Conservation (phyloP, 495 filamentous ascomycete species). For the Penicillium verhagenii region DNA sequence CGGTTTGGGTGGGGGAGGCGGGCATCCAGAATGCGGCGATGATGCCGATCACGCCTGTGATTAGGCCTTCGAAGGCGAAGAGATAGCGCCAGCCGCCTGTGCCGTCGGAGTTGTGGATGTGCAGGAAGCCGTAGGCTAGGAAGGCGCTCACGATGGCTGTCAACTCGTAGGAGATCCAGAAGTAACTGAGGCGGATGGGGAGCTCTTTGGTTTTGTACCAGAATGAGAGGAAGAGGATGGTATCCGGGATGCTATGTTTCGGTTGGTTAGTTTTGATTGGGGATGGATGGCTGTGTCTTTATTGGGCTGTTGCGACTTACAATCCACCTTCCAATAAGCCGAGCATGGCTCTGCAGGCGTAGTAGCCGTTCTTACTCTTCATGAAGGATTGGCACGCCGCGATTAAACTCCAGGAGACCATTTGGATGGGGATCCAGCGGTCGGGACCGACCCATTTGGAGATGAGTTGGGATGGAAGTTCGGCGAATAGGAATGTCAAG, state of each 20-base stretch:
- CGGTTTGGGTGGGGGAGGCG: slow-evolving; percentile 68
- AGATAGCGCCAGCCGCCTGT: slow-evolving; percentile 72
- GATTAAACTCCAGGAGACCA: slow-evolving; percentile 74
- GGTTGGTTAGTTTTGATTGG: not conserved
- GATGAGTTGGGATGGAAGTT: slow-evolving; percentile 72
- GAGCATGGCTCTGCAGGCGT: slow-evolving; percentile 61
- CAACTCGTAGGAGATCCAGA: slow-evolving; percentile 68
- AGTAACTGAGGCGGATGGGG: slow-evolving; percentile 61
- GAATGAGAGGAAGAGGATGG: slow-evolving; percentile 70
- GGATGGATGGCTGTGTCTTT: slow-evolving; percentile 26
- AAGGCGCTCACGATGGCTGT: slow-evolving; percentile 68
- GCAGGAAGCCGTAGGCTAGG: slow-evolving; percentile 70
- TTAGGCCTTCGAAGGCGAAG: slow-evolving; percentile 54
- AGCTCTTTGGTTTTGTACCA: slow-evolving; percentile 73
- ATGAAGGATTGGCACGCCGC: slow-evolving; percentile 68
- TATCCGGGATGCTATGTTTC: slow-evolving; percentile 46
- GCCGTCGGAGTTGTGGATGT: slow-evolving; percentile 58
- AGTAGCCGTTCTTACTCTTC: slow-evolving; percentile 59
- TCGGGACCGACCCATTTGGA: slow-evolving; percentile 77
- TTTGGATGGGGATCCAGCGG: slow-evolving; percentile 81
- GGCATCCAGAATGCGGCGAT: slow-evolving; percentile 67
- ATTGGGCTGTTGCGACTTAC: no score
- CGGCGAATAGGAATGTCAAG: slow-evolving; percentile 62
- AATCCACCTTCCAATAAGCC: slow-evolving; percentile 78
- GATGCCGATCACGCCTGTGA: slow-evolving; percentile 64